phyloP scores from a whole-genome alignment of 2,329 filamentous ascomycete species.

The Cladorrhinum sp. region DNA sequence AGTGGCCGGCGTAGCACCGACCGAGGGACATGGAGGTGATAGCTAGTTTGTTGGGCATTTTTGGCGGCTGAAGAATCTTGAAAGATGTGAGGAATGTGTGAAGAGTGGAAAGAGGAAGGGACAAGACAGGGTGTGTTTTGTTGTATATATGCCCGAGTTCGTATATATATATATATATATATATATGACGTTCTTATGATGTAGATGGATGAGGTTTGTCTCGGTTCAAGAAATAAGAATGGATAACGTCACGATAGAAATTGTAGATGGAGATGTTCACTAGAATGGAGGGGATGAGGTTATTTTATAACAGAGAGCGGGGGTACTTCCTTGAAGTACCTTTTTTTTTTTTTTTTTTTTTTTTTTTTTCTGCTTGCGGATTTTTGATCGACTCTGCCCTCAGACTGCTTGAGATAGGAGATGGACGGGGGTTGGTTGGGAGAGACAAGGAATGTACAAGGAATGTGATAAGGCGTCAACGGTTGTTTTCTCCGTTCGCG shows the following conservation, averaged over 20 bases:
- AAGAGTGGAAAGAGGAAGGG: not conserved
- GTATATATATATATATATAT: too few relatives aligned
- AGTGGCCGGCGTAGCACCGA: conserved; percentile 65
- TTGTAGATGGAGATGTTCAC: not conserved
- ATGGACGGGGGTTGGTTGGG: not conserved
- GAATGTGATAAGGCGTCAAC: not conserved
- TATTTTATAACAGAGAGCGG: not conserved
- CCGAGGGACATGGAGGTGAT: conserved; percentile 78
- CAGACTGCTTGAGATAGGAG: not conserved
- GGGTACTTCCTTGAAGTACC: not conserved
- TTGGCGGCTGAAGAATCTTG: too few relatives aligned
- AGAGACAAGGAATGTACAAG: conserved; percentile 4
- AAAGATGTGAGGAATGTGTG: conserved; percentile 5
- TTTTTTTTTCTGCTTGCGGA: not conserved
- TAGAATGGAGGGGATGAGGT: not conserved
- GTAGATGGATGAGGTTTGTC: too few relatives aligned
- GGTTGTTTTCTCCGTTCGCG: conserved; percentile 2
- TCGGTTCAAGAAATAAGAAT: too few relatives aligned
- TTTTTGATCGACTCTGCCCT: not conserved
- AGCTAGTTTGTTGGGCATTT: conserved; percentile 56
- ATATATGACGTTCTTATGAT: not conserved
- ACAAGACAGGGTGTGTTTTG: not conserved
- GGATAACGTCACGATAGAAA: not conserved
- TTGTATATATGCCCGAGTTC: not conserved
- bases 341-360: too few relatives aligned